phyloP scores from a whole-genome alignment of 2,329 filamentous ascomycete species.

The Fusarium buxicola region DNA sequence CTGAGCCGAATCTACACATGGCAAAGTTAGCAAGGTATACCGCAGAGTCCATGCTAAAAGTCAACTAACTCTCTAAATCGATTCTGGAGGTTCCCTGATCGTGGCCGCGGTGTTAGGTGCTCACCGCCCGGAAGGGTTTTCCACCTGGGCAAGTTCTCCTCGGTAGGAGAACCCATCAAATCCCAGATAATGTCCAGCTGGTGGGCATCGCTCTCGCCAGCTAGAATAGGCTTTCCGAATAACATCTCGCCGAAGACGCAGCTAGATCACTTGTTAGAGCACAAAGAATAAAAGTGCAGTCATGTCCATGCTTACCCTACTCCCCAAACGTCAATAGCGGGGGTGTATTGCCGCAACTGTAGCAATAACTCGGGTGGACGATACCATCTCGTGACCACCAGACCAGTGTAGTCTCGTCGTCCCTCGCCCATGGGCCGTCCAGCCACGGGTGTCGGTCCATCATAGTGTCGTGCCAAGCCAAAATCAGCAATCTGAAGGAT shows the following conservation, averaged over 20 bases:
- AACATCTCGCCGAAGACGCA: conserved; percentile 99
- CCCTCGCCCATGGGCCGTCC: conserved; percentile 87
- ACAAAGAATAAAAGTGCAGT: not conserved
- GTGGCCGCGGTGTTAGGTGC: conserved; percentile 70
- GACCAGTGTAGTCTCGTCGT: conserved; percentile 90
- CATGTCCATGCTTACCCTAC: conserved; percentile 75
- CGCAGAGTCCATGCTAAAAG: not conserved
- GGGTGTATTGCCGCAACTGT: conserved; percentile 91
- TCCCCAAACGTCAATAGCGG: conserved; percentile 98
- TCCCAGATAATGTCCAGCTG: conserved; percentile 96
- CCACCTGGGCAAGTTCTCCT: conserved; percentile 95
- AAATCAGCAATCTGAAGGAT: conserved; percentile 98
- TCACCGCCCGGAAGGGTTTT: conserved; percentile 84
- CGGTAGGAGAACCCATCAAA: conserved; percentile 88
- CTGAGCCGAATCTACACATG: conserved; percentile 68
- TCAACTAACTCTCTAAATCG: conserved; percentile 77
- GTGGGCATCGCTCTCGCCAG: conserved; percentile 87
- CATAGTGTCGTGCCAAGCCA: conserved; percentile 91
- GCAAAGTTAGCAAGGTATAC: conserved; percentile 24
- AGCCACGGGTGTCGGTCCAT: conserved; percentile 81
- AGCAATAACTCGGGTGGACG: conserved; percentile 92
- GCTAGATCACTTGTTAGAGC: conserved; percentile 58
- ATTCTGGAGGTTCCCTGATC: conserved; percentile 74
- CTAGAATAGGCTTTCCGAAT: conserved; percentile 89
- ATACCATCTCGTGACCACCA: conserved; percentile 98